Base-by-base conservation (phyloP, 768 basidiomycete genomes). In the Botryobasidium botryosum region DNA sequence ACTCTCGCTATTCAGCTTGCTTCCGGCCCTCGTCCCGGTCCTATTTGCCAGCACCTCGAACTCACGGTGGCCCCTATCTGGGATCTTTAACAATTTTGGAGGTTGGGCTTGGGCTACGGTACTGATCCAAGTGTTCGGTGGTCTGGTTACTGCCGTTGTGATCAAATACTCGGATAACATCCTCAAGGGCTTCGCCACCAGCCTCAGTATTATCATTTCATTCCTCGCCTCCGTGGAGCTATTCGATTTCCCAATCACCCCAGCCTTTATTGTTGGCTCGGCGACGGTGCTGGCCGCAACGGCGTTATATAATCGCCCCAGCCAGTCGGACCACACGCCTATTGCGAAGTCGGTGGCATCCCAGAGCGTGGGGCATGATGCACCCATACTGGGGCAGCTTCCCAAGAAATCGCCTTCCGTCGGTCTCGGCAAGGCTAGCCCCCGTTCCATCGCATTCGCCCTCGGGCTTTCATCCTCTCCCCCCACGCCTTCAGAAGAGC, bases 121-220 rank as follows among this genome's bases (percentile, higher is more conserved):
- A 35, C 57, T 70, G 31, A 78, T 84, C 17, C 87, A 94, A 62
- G 87, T 91, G 3, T 60, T 91, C 18, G 90, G 90, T n/a, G 90
- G 90, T 1, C 65, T 94, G 41, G 67, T 94, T 52, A 94, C 4
- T 4, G 90, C 90, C 2, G 64, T 92, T 61, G 90, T 92, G 31
- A 92, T 92, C 71, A 84, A 90, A 57, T 90, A 91, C 59, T 78
- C 83, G 38, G 85, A 86, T 60, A 91, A 90, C 61, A 83, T 81
- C 51, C 67, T 82, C 59, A 88, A 90, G 62, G 92, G 92, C 27
- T 96, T 97, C 56, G 92, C 92, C 8, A 96, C 92, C 3, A 84
- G 80, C 51, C 68, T 97, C 50, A 83, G 80, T 62, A 96, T 96
- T 59, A 78, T 96, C 56, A 75, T 96, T 50, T 90, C 88, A 21